Conservation (phyloP, 1,139 yeast species). For the Yamadazyma conglobata region DNA sequence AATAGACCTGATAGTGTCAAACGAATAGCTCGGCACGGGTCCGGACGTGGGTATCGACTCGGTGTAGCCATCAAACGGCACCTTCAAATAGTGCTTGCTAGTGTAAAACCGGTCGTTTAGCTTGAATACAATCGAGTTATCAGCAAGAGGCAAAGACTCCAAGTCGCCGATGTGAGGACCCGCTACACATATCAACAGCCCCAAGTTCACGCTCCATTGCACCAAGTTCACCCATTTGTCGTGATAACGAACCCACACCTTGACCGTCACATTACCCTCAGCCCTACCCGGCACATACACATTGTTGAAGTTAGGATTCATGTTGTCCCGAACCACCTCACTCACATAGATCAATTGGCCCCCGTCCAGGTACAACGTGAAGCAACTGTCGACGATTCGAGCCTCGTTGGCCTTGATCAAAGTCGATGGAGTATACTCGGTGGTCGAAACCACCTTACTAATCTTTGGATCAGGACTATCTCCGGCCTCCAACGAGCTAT, state of each 20-base stretch:
- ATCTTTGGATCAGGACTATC: too few relatives aligned
- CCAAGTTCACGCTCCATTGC: slow-evolving; percentile 12
- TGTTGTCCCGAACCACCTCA: slow-evolving; percentile 23
- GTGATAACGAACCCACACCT: slow-evolving; percentile 21
- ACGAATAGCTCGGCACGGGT: slow-evolving; percentile 19
- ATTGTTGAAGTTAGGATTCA: slow-evolving; percentile 30
- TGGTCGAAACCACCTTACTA: too few relatives aligned
- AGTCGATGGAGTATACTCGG: too few relatives aligned
- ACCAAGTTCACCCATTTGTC: slow-evolving; percentile 23
- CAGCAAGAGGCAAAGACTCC: slow-evolving; percentile 15
- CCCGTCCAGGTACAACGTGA: slow-evolving; percentile 21
- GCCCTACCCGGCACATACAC: slow-evolving; percentile 23
- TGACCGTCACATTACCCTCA: slow-evolving; percentile 17
- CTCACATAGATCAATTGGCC: slow-evolving; percentile 32
- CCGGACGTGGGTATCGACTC: background rate
- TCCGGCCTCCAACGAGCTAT: too few relatives aligned
- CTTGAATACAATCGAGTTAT: slow-evolving; percentile 26
- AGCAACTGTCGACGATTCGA: slow-evolving; percentile 26
- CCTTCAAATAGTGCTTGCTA: slow-evolving; percentile 9
- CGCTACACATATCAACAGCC: background rate
- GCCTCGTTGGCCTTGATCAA: slow-evolving; percentile 11
- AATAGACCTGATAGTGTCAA: slow-evolving; percentile 35
- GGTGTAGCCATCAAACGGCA: background rate
- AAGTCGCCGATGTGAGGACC: background rate
- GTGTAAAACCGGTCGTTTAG: slow-evolving; percentile 24